A percentile compares a stretch with the other conserved stretches of the same genome.
Evolutionary conservation across 2,329 filamentous ascomycete genomes (phyloP).

Genomic region (Aspergillus viridinutans): DNA sequence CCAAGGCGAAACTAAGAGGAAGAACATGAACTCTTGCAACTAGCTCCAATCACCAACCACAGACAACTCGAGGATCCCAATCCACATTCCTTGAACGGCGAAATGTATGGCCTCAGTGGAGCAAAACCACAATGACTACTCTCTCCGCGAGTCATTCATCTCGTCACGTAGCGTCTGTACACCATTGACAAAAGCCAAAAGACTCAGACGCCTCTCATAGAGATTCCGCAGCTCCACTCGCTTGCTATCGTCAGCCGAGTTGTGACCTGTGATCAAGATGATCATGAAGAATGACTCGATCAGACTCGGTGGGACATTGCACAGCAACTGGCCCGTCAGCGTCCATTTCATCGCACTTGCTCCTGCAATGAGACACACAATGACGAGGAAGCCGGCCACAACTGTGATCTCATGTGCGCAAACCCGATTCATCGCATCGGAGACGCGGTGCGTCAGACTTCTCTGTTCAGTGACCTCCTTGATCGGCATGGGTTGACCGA

Average conservation of each 20-base stretch:
- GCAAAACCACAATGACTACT: background rate
- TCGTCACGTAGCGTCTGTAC: background rate
- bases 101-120: background rate
- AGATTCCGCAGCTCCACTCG: conserved; percentile 16
- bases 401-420: background rate
- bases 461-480: background rate
- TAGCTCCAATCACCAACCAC: too few relatives aligned
- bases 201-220: conserved; percentile 8
- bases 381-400: background rate
- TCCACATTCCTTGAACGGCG: background rate
- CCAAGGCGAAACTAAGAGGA: background rate
- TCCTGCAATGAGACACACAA: conserved; percentile 21
- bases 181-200: conserved; percentile 1
- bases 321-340: conserved; percentile 28
- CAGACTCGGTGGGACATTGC: conserved; percentile 30
- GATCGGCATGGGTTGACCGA: background rate
- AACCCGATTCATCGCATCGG: background rate
- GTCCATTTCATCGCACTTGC: conserved; percentile 26
- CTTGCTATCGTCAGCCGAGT: conserved; percentile 18
- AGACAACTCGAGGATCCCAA: background rate
- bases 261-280: conserved; percentile 26
- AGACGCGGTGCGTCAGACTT: background rate
- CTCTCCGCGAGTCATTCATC: background rate
- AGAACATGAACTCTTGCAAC: background rate
- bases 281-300: conserved; percentile 31